Evolutionary conservation across 139 green algal species (phyloP).

Genomic region (Axilococcus clingmanii): DNA sequence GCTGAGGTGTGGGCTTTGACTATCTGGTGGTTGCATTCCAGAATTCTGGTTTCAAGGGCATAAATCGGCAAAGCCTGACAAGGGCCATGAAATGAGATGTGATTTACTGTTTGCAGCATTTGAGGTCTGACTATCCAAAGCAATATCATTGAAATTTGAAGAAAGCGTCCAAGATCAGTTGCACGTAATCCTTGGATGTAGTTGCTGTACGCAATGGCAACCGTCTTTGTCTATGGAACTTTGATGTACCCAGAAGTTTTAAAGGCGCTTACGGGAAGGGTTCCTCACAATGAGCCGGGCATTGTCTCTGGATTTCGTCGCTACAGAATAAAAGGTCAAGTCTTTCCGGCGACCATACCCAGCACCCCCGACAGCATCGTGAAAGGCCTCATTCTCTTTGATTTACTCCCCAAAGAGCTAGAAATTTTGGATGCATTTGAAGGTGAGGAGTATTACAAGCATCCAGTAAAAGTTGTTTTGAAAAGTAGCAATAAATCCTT

Average conservation of each 20-base stretch:
- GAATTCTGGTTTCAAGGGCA: no score
- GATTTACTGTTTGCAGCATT: no score
- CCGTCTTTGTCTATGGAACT: conserved; percentile 42
- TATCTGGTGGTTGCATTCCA: no score
- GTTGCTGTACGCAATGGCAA: no score
- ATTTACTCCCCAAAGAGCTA: conserved; percentile 45
- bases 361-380: background rate
- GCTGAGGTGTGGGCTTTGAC: no score
- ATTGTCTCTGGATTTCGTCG: conserved; percentile 41
- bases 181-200: no score
- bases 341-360: conserved; percentile 46
- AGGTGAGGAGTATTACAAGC: conserved; percentile 58
- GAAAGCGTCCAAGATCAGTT: no score
- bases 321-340: conserved; percentile 39
- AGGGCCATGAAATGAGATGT: no score
- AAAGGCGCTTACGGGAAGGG: conserved; percentile 33
- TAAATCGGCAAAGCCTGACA: no score
- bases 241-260: conserved; percentile 42
- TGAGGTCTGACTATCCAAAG: no score
- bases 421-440: conserved; percentile 65
- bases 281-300: conserved; percentile 30
- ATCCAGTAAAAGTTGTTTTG: conserved; percentile 13
- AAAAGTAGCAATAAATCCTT: background rate
- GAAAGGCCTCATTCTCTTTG: conserved; percentile 21
- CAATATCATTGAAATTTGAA: no score